Evolutionary conservation across 1,139 yeast species (phyloP).

Genomic region (Blastobotrys apis): DNA sequence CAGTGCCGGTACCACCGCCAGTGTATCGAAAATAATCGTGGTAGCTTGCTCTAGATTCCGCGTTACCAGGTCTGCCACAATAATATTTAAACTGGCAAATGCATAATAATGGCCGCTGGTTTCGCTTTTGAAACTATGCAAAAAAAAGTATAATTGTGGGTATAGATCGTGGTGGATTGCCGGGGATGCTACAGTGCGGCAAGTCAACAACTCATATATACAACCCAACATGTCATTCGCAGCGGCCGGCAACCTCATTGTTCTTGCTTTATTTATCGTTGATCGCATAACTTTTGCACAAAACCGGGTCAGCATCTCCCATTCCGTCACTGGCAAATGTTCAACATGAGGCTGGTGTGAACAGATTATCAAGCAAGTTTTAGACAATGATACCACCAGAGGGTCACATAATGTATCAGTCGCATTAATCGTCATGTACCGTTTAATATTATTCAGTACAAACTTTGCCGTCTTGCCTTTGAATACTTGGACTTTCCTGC

Average conservation of each 20-base stretch:
- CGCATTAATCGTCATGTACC: slow-evolving; percentile 12
- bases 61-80: slow-evolving; percentile 6
- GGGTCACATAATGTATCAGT: slow-evolving; percentile 17
- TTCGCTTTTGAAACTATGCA: slow-evolving; percentile 17
- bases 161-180: slow-evolving; percentile 5
- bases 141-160: slow-evolving; percentile 11
- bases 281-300: slow-evolving; percentile 5
- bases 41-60: slow-evolving; percentile 2
- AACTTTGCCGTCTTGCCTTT: slow-evolving; percentile 16
- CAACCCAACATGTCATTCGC: slow-evolving; percentile 11
- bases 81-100: slow-evolving; percentile 17
- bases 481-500: slow-evolving; percentile 7
- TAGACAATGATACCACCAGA: slow-evolving; percentile 18
- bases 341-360: slow-evolving; percentile 24
- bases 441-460: slow-evolving; percentile 15
- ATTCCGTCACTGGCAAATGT: slow-evolving; percentile 23
- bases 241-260: slow-evolving; percentile 6
- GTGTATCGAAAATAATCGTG: background rate
- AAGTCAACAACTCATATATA: slow-evolving; percentile 6
- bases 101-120: slow-evolving; percentile 20
- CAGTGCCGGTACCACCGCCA: slow-evolving; percentile 1
- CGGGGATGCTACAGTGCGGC: slow-evolving; percentile 6
- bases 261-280: background rate
- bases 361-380: slow-evolving; percentile 16
- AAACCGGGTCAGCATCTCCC: slow-evolving; percentile 19